Conservation (phyloP, 2,329 filamentous ascomycete genomes). For the Arthrobotrys conoides region DNA sequence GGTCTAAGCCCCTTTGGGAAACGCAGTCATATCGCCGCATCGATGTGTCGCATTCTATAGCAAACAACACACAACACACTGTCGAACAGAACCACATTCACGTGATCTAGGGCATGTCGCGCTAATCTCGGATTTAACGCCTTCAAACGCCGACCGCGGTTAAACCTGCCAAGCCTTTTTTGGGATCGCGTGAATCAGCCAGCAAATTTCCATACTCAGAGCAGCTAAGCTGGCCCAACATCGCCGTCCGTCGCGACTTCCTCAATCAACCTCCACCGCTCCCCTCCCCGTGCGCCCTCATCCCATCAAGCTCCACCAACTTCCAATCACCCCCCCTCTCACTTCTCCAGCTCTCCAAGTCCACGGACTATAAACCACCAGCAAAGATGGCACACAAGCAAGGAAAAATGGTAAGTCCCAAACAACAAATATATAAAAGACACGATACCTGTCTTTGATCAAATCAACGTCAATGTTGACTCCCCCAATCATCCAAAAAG, state of each 20-base stretch:
- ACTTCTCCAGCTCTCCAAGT: conserved; percentile 25
- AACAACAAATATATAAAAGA: not conserved
- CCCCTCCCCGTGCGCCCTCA: conserved; percentile 40
- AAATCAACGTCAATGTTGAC: conserved; percentile 62
- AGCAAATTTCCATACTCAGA: conserved; percentile 55
- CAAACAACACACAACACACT: conserved; percentile 22
- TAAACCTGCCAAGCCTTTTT: conserved; percentile 15
- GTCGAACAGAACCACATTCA: not conserved
- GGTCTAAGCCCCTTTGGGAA: conserved; percentile 41
- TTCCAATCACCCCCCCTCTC: conserved; percentile 2
- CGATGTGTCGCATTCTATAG: not conserved
- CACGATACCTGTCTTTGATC: conserved; percentile 2
- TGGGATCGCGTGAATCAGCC: conserved; percentile 59
- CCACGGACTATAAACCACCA: conserved; percentile 64
- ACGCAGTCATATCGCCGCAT: conserved; percentile 23
- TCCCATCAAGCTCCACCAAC: conserved; percentile 24
- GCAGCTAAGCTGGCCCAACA: conserved; percentile 30
- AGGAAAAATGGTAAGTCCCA: conserved; percentile 94
- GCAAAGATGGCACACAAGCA: conserved; percentile 87
- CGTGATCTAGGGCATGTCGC: conserved; percentile 49
- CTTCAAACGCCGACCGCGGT: conserved; percentile 21
- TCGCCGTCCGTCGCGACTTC: conserved; percentile 40
- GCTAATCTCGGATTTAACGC: conserved; percentile 19
- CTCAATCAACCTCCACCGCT: conserved; percentile 35
- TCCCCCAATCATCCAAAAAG: conserved; percentile 43